Evolutionary conservation across 2,329 filamentous ascomycete genomes (phyloP).

Genomic region (Malbranchea zuffiana): DNA sequence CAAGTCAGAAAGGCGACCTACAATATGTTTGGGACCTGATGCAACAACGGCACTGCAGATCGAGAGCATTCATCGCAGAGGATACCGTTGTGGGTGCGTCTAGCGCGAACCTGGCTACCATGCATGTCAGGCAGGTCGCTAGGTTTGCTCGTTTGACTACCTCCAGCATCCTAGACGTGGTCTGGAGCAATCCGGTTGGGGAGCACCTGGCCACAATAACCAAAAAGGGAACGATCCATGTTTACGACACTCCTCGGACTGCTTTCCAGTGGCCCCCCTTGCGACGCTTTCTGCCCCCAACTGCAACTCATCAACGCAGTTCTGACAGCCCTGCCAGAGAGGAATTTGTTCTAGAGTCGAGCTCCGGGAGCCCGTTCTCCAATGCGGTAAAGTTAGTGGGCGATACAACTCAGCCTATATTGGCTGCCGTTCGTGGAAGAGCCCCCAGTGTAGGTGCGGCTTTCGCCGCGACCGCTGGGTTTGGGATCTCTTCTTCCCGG

Average conservation of each 20-base stretch:
- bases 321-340: conserved; percentile 30
- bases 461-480: conserved; percentile 34
- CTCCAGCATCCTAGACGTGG: conserved; percentile 78
- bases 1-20: conserved; percentile 40
- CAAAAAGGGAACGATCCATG: conserved; percentile 86
- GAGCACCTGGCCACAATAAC: conserved; percentile 83
- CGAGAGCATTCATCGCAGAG: conserved; percentile 29
- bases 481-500: conserved; percentile 37
- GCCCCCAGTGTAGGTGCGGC: conserved; percentile 37
- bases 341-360: conserved; percentile 37
- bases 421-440: conserved; percentile 53
- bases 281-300: conserved; percentile 36
- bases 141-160: conserved; percentile 87
- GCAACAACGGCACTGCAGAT: conserved; percentile 36
- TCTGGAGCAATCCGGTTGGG: conserved; percentile 71
- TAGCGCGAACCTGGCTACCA: conserved; percentile 10
- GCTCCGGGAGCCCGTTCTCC: conserved; percentile 44
- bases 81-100: conserved; percentile 23
- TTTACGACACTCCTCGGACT: conserved; percentile 72
- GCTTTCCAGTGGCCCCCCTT: conserved; percentile 80
- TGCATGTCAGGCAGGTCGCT: conserved; percentile 65
- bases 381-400: conserved; percentile 61
- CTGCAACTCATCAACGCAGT: conserved; percentile 21
- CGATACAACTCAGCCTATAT: conserved; percentile 48
- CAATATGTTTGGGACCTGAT: conserved; percentile 43